Evolutionary conservation across 495 filamentous ascomycete genomes (phyloP).

Genomic region (Elasticomyces elasticus): DNA sequence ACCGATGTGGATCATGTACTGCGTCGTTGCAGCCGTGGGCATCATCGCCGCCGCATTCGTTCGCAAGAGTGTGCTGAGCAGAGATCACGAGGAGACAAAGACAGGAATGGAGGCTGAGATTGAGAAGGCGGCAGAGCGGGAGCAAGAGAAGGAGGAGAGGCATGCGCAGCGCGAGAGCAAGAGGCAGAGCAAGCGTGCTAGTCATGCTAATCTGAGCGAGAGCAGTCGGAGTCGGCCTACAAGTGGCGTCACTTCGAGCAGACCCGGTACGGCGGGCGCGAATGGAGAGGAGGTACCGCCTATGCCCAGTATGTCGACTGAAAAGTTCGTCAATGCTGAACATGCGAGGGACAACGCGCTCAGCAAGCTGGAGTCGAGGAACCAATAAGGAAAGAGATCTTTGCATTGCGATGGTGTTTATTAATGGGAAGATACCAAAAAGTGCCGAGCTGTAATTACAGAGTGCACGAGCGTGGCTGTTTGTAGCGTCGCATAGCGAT

Average conservation of each 20-base stretch:
- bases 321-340: neutral
- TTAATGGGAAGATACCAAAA: neutral
- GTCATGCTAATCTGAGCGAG: neutral
- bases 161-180: constrained; percentile 16
- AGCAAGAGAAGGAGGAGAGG: constrained; percentile 23
- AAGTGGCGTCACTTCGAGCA: neutral
- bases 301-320: constrained; percentile 6
- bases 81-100: constrained; percentile 33
- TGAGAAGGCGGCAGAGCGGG: constrained; percentile 22
- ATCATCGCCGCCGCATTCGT: constrained; percentile 33
- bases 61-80: constrained; percentile 26
- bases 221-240: neutral
- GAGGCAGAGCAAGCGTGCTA: constrained; percentile 2
- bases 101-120: constrained; percentile 33
- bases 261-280: neutral
- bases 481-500: no score
- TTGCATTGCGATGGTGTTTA: neutral
- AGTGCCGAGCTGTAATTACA: no score
- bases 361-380: neutral
- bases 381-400: neutral
- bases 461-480: no score
- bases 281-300: constrained; percentile 2
- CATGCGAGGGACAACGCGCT: neutral
- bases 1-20: constrained; percentile 43
- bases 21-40: constrained; percentile 30